Conservation (phyloP, 371 early-diverging fungal genomes). For the Mortierella sp. region DNA sequence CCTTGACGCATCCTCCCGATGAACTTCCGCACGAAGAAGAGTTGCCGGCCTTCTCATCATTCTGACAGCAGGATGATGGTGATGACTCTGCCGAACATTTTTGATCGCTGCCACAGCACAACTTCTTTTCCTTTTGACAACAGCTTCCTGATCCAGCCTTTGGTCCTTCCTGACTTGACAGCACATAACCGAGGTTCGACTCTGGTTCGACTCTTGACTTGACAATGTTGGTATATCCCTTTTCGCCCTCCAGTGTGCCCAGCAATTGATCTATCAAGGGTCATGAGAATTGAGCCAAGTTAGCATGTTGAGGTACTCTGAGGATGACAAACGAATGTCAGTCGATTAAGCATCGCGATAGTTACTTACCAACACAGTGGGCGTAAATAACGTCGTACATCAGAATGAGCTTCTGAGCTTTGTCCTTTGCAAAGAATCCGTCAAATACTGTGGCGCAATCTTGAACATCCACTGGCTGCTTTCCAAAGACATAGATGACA, state of each 20-base stretch:
- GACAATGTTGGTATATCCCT: conserved; percentile 58
- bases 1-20: conserved; percentile 11
- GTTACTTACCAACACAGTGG: conserved; percentile 67
- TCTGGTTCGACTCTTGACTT: conserved; percentile 68
- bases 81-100: background rate
- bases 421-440: conserved; percentile 57
- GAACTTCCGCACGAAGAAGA: conserved; percentile 9
- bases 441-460: conserved; percentile 65
- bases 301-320: too few relatives aligned
- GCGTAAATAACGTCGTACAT: conserved; percentile 84
- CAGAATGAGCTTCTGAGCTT: conserved; percentile 68
- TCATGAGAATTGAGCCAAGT: conserved; percentile 1
- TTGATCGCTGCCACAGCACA: background rate
- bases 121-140: background rate
- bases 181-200: conserved; percentile 58
- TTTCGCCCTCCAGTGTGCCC: conserved; percentile 20
- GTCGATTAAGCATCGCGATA: background rate
- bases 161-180: conserved; percentile 16
- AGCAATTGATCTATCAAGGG: conserved; percentile 34
- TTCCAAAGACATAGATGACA: conserved; percentile 91
- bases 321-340: too few relatives aligned
- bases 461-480: conserved; percentile 72
- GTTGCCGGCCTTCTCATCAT: background rate
- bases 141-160: conserved; percentile 13
- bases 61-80: conserved; percentile 22